Evolutionary conservation across 257 asterid genomes (phyloP), one percentile per base, ranked within the genome.

Genomic region (Asclepias syriaca): DNA sequence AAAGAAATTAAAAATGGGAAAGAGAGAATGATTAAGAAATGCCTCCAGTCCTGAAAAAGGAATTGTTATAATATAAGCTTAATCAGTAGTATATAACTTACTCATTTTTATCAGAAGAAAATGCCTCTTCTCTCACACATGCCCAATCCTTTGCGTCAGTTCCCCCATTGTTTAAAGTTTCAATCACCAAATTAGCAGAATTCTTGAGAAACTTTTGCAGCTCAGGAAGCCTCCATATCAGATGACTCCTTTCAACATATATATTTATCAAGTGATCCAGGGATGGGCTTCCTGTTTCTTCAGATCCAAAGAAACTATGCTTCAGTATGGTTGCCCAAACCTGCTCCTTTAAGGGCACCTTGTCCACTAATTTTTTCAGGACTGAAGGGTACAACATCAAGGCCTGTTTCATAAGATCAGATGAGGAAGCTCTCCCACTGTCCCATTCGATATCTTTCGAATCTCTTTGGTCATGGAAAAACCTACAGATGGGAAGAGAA

Each of bases 171-270:
- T 86, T 85, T 75, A 85, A 73, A 69, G 71, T 77, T 61, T 77
- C 88, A 66, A 88, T 83, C 74, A 89, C 92, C 65, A 74, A 69
- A 63, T 81, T 76, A 65, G 97, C 93, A 3, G 97, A 86, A 59
- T 89, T 91, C 65, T 82, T 77, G 21, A 94, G 87, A 59, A 89
- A 70, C 74, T 85, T 94, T 76, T 94, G 98, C 72, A 94, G 82
- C 77, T 85, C 95, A 66, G 97, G 98, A 54, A 94, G 96, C 87
- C 98, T 88, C 98, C 97, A 94, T 70, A 94, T 70, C 54, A 94
- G 74, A 75, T 94, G 89, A 82, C 88, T 88, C 84, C 89, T 86
- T 77, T 94, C 98, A 34, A 94, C 88, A 64, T 89, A 94, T 72
- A 94, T 82, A 16, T 80, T 83, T 58, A 88, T 86, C 87, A 93